Evolutionary conservation across 2,329 filamentous ascomycete species (phyloP).

Genomic region (Aureobasidium leucospermi): DNA sequence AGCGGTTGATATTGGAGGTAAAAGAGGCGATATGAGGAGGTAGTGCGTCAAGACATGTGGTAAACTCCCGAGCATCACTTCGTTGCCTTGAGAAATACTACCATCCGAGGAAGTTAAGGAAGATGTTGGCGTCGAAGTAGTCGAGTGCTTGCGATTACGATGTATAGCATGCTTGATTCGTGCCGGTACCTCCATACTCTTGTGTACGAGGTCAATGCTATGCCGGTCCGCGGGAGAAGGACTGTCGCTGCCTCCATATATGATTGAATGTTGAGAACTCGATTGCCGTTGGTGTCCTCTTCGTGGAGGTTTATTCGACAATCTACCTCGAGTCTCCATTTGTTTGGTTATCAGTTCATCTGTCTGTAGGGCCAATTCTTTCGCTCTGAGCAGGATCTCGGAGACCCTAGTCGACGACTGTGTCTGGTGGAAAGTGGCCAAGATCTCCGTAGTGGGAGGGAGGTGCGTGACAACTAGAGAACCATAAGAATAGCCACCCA

Average conservation of each 20-base stretch:
- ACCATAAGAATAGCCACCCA: conserved; percentile 87
- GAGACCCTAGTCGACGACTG: conserved; percentile 51
- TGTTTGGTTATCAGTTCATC: conserved; percentile 18
- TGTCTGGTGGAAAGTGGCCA: conserved; percentile 51
- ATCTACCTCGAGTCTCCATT: conserved; percentile 27
- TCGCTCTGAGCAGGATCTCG: conserved; percentile 64
- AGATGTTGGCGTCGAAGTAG: neutral
- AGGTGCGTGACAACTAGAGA: conserved; percentile 71
- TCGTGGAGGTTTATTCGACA: conserved; percentile 20
- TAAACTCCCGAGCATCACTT: neutral
- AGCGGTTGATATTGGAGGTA: conserved; percentile 35
- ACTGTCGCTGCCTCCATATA: conserved; percentile 37
- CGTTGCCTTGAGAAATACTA: conserved; percentile 21
- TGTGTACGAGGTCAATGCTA: conserved; percentile 14
- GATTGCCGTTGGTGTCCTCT: neutral
- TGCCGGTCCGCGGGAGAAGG: neutral
- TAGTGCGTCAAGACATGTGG: conserved; percentile 27
- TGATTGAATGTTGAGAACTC: conserved; percentile 23
- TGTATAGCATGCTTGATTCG: conserved; percentile 22
- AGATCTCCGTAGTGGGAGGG: conserved; percentile 50
- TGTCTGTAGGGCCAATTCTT: conserved; percentile 58
- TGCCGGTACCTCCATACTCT: conserved; percentile 22
- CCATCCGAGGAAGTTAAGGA: neutral
- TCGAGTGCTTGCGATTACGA: conserved; percentile 19
- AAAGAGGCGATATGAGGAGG: conserved; percentile 41